A percentile compares a stretch with the other conserved stretches of the same genome.
Conservation (phyloP, 2,329 filamentous ascomycete species). For the Tolypocladium tropicale region DNA sequence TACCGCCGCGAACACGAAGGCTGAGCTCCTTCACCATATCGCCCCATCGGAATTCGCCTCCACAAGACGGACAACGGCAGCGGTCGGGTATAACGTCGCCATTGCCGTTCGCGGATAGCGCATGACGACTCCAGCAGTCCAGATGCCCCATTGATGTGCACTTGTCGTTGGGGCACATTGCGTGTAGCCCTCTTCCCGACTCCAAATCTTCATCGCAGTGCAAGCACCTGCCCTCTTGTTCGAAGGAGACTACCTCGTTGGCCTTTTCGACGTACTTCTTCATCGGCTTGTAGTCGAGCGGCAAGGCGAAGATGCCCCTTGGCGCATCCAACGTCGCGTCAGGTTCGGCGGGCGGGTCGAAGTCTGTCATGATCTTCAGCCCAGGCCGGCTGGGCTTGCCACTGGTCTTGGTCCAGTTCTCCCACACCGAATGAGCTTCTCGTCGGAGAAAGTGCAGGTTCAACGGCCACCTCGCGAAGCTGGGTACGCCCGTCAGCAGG, state of each 20-base stretch:
- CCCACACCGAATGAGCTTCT: constrained; percentile 63
- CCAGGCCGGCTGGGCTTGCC: constrained; percentile 34
- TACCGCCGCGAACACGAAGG: constrained; percentile 58
- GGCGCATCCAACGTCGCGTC: constrained; percentile 6
- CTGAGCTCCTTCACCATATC: constrained; percentile 77
- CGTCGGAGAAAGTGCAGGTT: constrained; percentile 65
- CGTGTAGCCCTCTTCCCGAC: constrained; percentile 40
- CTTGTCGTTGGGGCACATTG: constrained; percentile 40
- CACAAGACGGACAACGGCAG: constrained; percentile 65
- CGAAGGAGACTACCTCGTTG: constrained; percentile 42
- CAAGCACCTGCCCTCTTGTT: constrained; percentile 44
- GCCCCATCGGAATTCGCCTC: constrained; percentile 53
- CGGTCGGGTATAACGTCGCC: constrained; percentile 52
- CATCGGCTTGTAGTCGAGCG: constrained; percentile 43
- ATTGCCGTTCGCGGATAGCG: constrained; percentile 27
- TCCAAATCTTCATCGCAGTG: constrained; percentile 38
- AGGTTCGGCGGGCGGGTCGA: constrained; percentile 18
- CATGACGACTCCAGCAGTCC: constrained; percentile 46
- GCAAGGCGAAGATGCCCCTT: constrained; percentile 43
- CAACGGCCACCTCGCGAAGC: constrained; percentile 77
- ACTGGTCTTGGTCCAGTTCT: constrained; percentile 40
- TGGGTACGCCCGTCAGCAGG: constrained; percentile 65
- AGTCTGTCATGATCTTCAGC: constrained; percentile 49
- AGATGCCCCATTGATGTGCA: constrained; percentile 51
- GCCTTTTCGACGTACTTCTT: constrained; percentile 46